Base-by-base conservation (phyloP, 2,329 filamentous ascomycete species). In the Sclerotinia minor region DNA sequence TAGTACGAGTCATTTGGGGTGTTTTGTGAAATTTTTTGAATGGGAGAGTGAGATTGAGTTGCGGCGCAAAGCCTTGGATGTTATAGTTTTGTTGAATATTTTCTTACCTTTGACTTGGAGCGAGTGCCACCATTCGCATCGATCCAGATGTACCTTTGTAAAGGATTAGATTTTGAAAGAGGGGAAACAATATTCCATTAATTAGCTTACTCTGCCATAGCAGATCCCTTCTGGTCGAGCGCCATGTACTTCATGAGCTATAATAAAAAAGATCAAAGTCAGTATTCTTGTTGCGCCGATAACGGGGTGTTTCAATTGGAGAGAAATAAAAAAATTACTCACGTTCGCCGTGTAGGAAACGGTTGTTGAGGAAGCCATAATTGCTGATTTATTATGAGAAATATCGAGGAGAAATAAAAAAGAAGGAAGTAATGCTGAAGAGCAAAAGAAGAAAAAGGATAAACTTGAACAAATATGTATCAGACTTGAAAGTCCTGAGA, bases 51-150 rank as follows among this genome's bases (percentile, higher is more conserved):
- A 35, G 29, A 26, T 55, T 29, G 38, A 35, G 41, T 60, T n/a
- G 44, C 5, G 58, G 58, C 58, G 58, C 44, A 54, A 64, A 61
- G 60, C 21, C 17, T 41, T 44, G 53, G 29, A n/a, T 15, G 53
- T 50, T 29, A 32, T 38, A 29, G 53, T 32, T 21, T 41, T 35
- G 26, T 32, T 29, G 26, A 11, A n/a, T 29, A 21, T 26, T 21
- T 85, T 50, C 92, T 85, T 85, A 97, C 94, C 87, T 93, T 96
- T 79, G 91, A 94, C 85, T 98, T 99, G 79, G 93, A 97, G 77
- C 95, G 93, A 75, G 92, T 86, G 77, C 90, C 89, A 79, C 94
- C 93, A 73, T 83, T 81, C 73, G 91, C 85, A 78, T 97, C 94
- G 79, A 97, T 90, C 94, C 94, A 97, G 85, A 97, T 89, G 83